These are phyloP conservation scores for Aspergillus hortae DNA, from an alignment of 2,329 filamentous ascomycete genomes.

Conservation along the genomic window DNA sequence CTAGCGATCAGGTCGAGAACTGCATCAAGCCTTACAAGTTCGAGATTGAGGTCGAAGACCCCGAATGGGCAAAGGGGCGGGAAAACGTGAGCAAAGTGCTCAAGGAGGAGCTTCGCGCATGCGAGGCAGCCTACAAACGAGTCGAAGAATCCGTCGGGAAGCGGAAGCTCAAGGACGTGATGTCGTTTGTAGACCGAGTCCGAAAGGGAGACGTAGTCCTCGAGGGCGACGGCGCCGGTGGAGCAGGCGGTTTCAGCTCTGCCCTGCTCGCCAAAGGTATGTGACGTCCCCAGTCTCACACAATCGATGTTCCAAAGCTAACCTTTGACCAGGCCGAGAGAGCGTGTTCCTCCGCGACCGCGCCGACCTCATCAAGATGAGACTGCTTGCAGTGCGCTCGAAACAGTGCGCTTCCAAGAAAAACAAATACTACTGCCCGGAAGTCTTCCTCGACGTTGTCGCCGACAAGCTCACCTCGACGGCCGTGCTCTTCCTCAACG, in stretches of 20 bases:
- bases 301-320: conserved; percentile 5
- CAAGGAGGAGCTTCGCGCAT: conserved; percentile 83
- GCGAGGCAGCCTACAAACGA: conserved; percentile 70
- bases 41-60: conserved; percentile 88
- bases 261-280: conserved; percentile 78
- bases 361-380: conserved; percentile 84
- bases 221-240: conserved; percentile 77
- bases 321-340: conserved; percentile 65
- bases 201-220: conserved; percentile 79
- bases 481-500: conserved; percentile 93
- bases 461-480: conserved; percentile 92
- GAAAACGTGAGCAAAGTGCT: conserved; percentile 77
- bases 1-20: conserved; percentile 95
- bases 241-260: conserved; percentile 90
- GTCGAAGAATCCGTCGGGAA: conserved; percentile 76
- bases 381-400: conserved; percentile 80
- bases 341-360: conserved; percentile 92
- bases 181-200: conserved; percentile 85
- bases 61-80: conserved; percentile 80
- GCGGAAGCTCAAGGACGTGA: conserved; percentile 83
- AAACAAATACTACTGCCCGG: conserved; percentile 96
- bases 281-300: conserved; percentile 16
- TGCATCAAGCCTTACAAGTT: conserved; percentile 99
- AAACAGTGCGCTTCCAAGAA: conserved; percentile 79
- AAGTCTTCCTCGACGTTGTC: conserved; percentile 96